These are phyloP conservation scores for Lolium perenne DNA, from an alignment of 176 grass and related monocot genomes.

Conservation along the genomic window DNA sequence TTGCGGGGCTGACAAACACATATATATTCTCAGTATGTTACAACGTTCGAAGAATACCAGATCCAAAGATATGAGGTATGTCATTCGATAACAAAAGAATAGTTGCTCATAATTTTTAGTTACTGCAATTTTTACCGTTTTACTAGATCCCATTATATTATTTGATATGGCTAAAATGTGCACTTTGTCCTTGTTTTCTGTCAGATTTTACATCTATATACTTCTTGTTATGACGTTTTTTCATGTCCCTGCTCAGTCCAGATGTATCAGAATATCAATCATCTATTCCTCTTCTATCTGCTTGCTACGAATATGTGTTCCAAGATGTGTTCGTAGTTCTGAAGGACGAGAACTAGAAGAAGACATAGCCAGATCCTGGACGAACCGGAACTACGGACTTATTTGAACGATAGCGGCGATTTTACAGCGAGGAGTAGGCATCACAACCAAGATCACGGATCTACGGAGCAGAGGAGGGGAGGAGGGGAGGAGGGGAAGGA, in stretches of 20 bases:
- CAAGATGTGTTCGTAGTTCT: too few species aligned
- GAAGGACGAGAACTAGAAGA: too few species aligned
- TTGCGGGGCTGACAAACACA: conserved; percentile 90
- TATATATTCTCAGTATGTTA: conserved; percentile 98
- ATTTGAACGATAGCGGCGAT: too few species aligned
- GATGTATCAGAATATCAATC: conserved; percentile 5
- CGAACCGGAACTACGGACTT: too few species aligned
- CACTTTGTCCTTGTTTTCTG: conserved; percentile 3
- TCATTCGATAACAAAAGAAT: conserved; percentile 7
- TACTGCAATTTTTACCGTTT: background rate
- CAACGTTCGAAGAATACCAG: conserved; percentile 90
- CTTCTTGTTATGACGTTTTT: background rate
- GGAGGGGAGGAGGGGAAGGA: too few species aligned
- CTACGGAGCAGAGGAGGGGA: too few species aligned
- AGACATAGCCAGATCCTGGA: too few species aligned
- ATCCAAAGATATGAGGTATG: conserved; percentile 98
- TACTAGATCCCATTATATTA: conserved; percentile 2
- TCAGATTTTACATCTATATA: conserved; percentile 7
- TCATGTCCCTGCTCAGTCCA: background rate
- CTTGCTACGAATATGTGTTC: too few species aligned
- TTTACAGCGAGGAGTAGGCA: too few species aligned
- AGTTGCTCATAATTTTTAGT: background rate
- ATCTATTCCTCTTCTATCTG: too few species aligned
- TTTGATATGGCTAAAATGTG: background rate
- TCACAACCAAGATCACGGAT: too few species aligned